Percentiles rank a stretch among this genome's conserved stretches.
These are phyloP conservation scores for Penicillium aurantiogriseum DNA, from an alignment of 2,329 filamentous ascomycete genomes.

Conservation along the genomic window DNA sequence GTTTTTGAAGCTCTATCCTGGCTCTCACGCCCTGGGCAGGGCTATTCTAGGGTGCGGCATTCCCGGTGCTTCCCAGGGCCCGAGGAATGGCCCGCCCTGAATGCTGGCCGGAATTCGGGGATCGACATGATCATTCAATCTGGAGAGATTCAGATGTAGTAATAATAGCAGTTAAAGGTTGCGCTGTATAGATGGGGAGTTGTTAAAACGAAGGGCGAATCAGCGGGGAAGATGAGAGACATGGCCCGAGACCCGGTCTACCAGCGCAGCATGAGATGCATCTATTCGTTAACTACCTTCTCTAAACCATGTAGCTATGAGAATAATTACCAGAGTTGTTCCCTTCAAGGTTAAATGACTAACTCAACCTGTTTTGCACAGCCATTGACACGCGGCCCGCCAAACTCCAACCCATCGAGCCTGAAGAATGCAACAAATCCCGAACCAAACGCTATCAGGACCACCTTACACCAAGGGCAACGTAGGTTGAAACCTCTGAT, in stretches of 20 bases:
- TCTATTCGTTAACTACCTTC: no score
- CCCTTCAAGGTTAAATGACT: neutral
- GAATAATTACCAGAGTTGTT: neutral
- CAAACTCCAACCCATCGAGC: neutral
- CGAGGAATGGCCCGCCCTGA: constrained; percentile 24
- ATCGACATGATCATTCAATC: constrained; percentile 7
- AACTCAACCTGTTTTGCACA: neutral
- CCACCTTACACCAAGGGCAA: neutral
- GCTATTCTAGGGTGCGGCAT: constrained; percentile 18
- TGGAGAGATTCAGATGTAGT: neutral
- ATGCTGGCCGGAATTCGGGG: constrained; percentile 24
- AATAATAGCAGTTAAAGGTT: neutral
- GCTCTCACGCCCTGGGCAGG: neutral
- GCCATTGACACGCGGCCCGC: constrained; percentile 29
- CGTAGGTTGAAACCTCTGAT: neutral
- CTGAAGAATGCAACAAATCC: constrained; percentile 14
- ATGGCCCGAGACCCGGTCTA: neutral
- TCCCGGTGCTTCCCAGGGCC: constrained; percentile 17
- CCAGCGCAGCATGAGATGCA: neutral
- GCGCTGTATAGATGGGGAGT: neutral
- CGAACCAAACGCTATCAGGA: constrained; percentile 8
- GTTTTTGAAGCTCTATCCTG: neutral
- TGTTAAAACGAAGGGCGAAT: neutral
- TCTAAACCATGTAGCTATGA: no score
- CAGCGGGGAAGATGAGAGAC: neutral